phyloP scores from a whole-genome alignment of 2,329 filamentous ascomycete species.

The Raffaelea albimanens region DNA sequence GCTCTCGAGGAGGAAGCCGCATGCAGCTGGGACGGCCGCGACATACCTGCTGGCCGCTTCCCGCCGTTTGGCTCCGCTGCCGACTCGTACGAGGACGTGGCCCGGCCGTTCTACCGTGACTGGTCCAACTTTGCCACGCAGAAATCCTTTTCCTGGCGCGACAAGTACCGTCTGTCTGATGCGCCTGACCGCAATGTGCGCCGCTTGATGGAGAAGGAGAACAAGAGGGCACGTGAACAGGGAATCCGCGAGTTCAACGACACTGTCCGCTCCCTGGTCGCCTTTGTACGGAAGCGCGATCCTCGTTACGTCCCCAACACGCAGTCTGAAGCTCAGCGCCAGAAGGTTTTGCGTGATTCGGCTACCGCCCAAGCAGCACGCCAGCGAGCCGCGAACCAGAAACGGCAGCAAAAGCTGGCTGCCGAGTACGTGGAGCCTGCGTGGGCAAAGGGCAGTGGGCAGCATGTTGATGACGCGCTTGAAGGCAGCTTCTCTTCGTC shows the following conservation, averaged over 20 bases:
- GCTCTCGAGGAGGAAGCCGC: constrained; percentile 71
- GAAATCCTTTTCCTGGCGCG: constrained; percentile 85
- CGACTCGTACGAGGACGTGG: constrained; percentile 66
- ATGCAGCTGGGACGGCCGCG: constrained; percentile 55
- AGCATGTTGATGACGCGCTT: constrained; percentile 33
- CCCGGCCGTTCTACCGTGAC: constrained; percentile 68
- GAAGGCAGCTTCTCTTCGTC: constrained; percentile 47
- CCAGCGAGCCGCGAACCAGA: constrained; percentile 70
- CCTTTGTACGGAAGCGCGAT: constrained; percentile 85
- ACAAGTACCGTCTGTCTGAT: constrained; percentile 73
- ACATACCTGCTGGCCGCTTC: constrained; percentile 41
- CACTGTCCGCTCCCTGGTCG: constrained; percentile 73
- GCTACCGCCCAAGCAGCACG: constrained; percentile 77
- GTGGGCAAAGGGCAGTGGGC: constrained; percentile 59
- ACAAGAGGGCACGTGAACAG: constrained; percentile 73
- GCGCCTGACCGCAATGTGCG: constrained; percentile 78
- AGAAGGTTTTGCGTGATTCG: constrained; percentile 66
- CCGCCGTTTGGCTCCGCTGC: constrained; percentile 73
- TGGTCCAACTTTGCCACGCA: constrained; percentile 78
- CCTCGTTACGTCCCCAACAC: constrained; percentile 71
- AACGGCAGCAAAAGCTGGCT: constrained; percentile 40
- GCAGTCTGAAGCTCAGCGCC: constrained; percentile 71
- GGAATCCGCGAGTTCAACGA: constrained; percentile 86
- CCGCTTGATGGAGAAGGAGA: constrained; percentile 90
- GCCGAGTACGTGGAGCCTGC: constrained; percentile 50